phyloP scores from a whole-genome alignment of 352 stramenopile genomes.

The Halophytophthora polymorphica region DNA sequence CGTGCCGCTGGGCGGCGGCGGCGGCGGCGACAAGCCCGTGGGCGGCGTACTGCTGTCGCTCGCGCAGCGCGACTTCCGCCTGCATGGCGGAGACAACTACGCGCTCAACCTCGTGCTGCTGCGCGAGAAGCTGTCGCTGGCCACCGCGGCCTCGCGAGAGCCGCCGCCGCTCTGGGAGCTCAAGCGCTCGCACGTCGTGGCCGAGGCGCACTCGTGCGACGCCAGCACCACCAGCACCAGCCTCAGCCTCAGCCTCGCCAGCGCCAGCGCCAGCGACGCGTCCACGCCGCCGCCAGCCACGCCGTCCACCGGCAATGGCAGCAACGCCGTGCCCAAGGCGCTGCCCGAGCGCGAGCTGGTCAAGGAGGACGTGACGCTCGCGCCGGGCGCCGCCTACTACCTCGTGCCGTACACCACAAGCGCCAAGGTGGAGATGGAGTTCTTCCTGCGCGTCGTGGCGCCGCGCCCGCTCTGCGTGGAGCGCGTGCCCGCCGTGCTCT shows the following conservation, averaged over 20 bases:
- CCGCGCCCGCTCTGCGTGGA: constrained; percentile 72
- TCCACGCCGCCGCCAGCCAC: constrained; percentile 22
- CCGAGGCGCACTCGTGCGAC: constrained; percentile 66
- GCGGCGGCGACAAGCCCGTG: constrained; percentile 11
- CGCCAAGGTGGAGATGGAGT: constrained; percentile 86
- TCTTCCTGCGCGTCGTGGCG: constrained; percentile 87
- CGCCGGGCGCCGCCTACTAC: constrained; percentile 71
- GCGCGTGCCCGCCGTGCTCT: constrained; percentile 61
- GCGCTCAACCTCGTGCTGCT: constrained; percentile 87
- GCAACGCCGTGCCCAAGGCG: constrained; percentile 20
- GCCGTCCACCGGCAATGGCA: constrained; percentile 4
- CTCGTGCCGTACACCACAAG: constrained; percentile 83
- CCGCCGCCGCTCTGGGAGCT: constrained; percentile 65
- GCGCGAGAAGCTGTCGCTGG: constrained; percentile 53
- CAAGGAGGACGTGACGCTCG: constrained; percentile 68
- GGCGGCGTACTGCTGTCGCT: constrained; percentile 70
- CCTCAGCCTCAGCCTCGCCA: no score
- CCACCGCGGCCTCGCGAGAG: constrained; percentile 29
- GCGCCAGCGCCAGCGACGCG: constrained; percentile 16
- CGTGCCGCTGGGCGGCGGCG: constrained; percentile 19
- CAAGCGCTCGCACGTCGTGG: constrained; percentile 53
- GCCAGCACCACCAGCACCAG: constrained; percentile 21
- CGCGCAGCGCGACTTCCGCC: constrained; percentile 78
- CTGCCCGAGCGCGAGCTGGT: constrained; percentile 79
- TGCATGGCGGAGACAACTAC: constrained; percentile 83